phyloP scores from a whole-genome alignment of 768 basidiomycete genomes.

The Xerocomellus intermedius region DNA sequence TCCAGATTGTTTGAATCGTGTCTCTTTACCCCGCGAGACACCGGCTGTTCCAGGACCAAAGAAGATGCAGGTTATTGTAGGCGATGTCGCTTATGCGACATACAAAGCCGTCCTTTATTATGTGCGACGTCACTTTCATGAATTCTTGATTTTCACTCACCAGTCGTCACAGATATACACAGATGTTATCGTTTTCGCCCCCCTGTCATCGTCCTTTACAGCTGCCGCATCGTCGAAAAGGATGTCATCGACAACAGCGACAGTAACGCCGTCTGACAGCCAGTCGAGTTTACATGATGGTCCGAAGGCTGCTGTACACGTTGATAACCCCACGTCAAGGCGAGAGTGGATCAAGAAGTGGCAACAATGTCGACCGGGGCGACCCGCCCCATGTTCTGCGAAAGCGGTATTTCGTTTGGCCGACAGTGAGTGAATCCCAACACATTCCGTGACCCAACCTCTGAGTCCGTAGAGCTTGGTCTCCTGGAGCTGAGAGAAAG shows the following conservation, averaged over 20 bases:
- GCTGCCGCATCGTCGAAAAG: constrained; percentile 20
- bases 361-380: constrained; percentile 56
- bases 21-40: not conserved
- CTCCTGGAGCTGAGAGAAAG: constrained; percentile 69
- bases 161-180: constrained; percentile 65
- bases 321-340: constrained; percentile 37
- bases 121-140: constrained; percentile 39
- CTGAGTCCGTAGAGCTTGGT: constrained; percentile 54
- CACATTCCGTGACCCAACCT: not conserved
- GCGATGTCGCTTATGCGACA: constrained; percentile 60
- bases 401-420: constrained; percentile 84
- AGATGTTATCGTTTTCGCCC: constrained; percentile 80
- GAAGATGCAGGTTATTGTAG: constrained; percentile 52
- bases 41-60: constrained; percentile 41
- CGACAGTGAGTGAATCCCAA: constrained; percentile 57
- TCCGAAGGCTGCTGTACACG: constrained; percentile 6
- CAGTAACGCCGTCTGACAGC: constrained; percentile 34
- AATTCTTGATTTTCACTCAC: constrained; percentile 6
- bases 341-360: constrained; percentile 76
- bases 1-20: not conserved
- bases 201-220: constrained; percentile 69
- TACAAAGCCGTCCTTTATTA: constrained; percentile 75
- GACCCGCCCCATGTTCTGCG: constrained; percentile 75
- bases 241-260: constrained; percentile 1
- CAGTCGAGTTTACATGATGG: constrained; percentile 33